phyloP scores from a whole-genome alignment of 163 green algal genomes.

The Chlorella variabilis region DNA sequence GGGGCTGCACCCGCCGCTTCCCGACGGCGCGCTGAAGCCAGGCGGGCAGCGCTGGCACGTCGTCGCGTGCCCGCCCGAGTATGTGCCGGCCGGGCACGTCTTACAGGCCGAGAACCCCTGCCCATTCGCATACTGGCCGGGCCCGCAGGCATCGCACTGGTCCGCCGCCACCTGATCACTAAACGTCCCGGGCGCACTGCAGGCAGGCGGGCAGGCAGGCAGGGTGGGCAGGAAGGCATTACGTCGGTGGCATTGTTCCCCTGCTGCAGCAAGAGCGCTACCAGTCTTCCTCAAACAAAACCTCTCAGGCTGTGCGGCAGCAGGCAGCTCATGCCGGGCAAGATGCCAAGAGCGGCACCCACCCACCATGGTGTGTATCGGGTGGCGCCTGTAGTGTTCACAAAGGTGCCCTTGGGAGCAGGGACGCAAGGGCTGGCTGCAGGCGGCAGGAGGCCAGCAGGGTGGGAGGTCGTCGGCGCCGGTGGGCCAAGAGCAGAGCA shows the following conservation, averaged over 20 bases:
- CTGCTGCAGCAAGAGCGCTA: too few relatives aligned
- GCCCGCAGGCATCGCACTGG: neutral
- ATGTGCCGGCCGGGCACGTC: constrained; percentile 4
- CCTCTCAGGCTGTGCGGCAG: too few relatives aligned
- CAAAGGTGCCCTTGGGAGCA: neutral
- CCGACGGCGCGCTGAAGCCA: neutral
- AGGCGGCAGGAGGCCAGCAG: neutral
- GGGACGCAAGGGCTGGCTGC: neutral
- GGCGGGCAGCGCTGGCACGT: neutral
- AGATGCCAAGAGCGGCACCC: too few relatives aligned
- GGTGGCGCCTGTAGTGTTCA: neutral
- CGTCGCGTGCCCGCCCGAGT: neutral
- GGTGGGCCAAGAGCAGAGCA: too few relatives aligned
- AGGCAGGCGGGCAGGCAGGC: neutral
- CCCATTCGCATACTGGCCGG: constrained; percentile 1
- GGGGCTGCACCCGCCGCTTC: neutral
- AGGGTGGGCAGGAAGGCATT: too few relatives aligned
- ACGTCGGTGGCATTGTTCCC: too few relatives aligned
- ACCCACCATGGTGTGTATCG: neutral
- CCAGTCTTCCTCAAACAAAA: too few relatives aligned
- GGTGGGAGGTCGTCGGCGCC: neutral
- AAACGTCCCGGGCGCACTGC: neutral
- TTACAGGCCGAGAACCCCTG: neutral
- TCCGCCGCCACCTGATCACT: neutral
- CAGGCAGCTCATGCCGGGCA: too few relatives aligned